Base-by-base conservation (phyloP, 805 yeast species). In the Saturnispora sekii region DNA sequence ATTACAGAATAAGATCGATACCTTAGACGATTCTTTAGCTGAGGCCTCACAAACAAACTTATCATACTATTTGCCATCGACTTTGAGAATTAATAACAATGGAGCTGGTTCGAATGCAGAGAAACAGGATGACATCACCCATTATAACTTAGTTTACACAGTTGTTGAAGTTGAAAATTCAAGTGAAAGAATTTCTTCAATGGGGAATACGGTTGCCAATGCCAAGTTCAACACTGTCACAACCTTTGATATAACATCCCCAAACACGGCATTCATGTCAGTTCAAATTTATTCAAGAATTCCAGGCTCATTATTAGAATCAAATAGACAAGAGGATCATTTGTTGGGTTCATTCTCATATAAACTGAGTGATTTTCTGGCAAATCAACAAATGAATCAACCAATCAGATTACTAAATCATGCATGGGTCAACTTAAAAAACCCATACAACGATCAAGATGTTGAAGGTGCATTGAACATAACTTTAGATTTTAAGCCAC, bases 81-180 rank as follows among this genome's bases (percentile, higher is more conserved):
- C 65, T 1, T 50, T 62, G 35, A 51, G 58, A 41, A 61, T 62
- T 21, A 60, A 52, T 26, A 54, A 53, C 33, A 57, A 60, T 35
- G 38, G 38, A 10, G 35, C 21, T 18, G 39, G 30, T 28, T 38
- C 44, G 8, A n/a, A 40, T 6, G 67, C 80, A 38, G 81, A 86
- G 35, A 71, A 81, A 12, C 72, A 76, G 50, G 78, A 77, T 53
- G 76, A 93, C 14, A 43, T 57, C 30, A 58, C 63, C 9, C 61
- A 59, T 17, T 62, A 61, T 48, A 59, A 58, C 45, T 72, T 95
- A 48, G 73, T 93, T 33, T 86, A 85, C 62, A 74, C 89, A 56
- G 87, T 95, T 2, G 72, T 93, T 38, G 99, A 93, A 64, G 90
- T 88, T 60, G 99, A 93, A 65, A 93, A 93, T 64, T 87, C 90